Conservation (phyloP, 1,139 yeast genomes). For the Chernovozyma sophiae-reginae region DNA sequence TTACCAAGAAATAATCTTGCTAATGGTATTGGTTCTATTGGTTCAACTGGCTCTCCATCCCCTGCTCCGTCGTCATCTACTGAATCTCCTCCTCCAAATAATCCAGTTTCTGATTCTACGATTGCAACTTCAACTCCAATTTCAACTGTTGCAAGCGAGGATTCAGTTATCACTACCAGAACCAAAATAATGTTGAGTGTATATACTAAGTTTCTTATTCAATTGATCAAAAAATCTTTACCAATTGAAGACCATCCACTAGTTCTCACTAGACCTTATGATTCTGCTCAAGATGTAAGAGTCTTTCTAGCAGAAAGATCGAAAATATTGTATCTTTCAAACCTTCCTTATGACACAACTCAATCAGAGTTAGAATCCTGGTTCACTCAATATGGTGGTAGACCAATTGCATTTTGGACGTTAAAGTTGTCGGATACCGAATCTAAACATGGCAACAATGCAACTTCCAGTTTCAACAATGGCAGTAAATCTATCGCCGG, state of each 20-base stretch:
- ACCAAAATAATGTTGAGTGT: conserved; percentile 27
- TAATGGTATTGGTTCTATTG: conserved; percentile 1
- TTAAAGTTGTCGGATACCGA: conserved; percentile 51
- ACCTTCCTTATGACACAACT: conserved; percentile 80
- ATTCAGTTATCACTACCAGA: neutral
- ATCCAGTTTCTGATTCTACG: neutral
- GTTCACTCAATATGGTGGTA: conserved; percentile 83
- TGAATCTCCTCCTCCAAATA: neutral
- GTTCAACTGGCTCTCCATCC: neutral
- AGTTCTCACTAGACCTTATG: conserved; percentile 71
- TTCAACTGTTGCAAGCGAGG: conserved; percentile 8
- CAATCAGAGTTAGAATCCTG: conserved; percentile 88
- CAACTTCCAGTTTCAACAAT: conserved; percentile 3
- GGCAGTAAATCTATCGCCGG: conserved; percentile 50
- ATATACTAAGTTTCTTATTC: conserved; percentile 42
- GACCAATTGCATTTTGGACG: conserved; percentile 90
- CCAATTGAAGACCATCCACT: conserved; percentile 50
- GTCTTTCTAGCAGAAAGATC: conserved; percentile 71
- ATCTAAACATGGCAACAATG: conserved; percentile 17
- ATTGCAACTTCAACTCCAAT: conserved; percentile 11
- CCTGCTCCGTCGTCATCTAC: neutral
- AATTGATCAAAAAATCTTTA: conserved; percentile 51
- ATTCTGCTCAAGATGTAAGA: conserved; percentile 64
- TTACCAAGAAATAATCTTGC: neutral
- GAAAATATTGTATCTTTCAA: conserved; percentile 71